Evolutionary conservation across 768 basidiomycete genomes (phyloP).

Genomic region (Polyporus arcularius): DNA sequence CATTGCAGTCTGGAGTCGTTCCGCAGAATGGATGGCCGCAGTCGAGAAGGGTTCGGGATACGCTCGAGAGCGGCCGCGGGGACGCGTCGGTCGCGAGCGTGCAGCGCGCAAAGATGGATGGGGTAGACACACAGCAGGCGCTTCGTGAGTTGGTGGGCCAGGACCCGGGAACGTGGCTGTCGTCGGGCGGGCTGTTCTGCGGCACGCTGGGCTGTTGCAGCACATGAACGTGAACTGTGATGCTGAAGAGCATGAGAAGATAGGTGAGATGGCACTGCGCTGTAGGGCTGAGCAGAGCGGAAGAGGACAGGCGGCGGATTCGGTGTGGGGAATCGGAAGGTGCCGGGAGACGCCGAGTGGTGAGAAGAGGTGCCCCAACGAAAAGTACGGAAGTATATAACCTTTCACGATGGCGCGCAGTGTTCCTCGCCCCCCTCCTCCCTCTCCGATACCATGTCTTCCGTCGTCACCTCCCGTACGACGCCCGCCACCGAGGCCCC

Average conservation of each 20-base stretch:
- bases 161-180: slow-evolving; percentile 14
- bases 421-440: slow-evolving; percentile 11
- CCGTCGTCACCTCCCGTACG: slow-evolving; percentile 28
- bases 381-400: slow-evolving; percentile 18
- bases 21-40: not conserved
- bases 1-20: not conserved
- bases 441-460: slow-evolving; percentile 30
- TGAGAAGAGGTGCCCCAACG: slow-evolving; percentile 17
- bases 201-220: too few species aligned
- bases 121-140: not conserved
- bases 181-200: not conserved
- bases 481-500: slow-evolving; percentile 23
- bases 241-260: too few species aligned
- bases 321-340: slow-evolving; percentile 9
- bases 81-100: not conserved
- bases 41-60: slow-evolving; percentile 4
- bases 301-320: not conserved
- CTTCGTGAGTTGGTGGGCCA: slow-evolving; percentile 3
- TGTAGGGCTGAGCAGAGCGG: not conserved
- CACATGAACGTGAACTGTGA: too few species aligned
- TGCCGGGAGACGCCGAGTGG: slow-evolving; percentile 9
- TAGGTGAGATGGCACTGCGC: too few species aligned
- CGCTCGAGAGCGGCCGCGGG: slow-evolving; percentile 14
- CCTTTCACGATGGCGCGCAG: not conserved
- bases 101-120: not conserved